Evolutionary conservation across 306 rosid species (phyloP), one percentile per base, ranked within the genome.

Genomic region (Dicorynia guianensis): DNA sequence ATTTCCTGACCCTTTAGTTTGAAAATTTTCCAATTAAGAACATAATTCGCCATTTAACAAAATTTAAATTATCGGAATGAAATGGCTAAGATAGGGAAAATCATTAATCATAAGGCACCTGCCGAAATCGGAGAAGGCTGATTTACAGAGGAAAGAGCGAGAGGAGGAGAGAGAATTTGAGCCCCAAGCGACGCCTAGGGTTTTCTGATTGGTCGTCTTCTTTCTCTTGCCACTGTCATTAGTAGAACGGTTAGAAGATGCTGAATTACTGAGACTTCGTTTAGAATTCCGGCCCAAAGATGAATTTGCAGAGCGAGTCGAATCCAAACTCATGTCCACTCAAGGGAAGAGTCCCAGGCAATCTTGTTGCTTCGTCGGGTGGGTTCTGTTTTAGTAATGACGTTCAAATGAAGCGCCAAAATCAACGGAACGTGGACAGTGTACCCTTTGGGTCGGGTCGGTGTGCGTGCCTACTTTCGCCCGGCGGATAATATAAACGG

Each of bases 101-200:
- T n/a, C 3, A 36, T 34, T 18, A 4, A 49, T 5, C 35, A 14
- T 4, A 65, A 19, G 15, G 4, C 40, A 85, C 98, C 96, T 91
- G 73, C 88, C 85, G 49, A 94, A 81, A 78, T 83, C 87, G 55
- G 96, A 74, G 88, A 86, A 94, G 4, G 96, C 84, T 11, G 97
- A 67, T 46, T 86, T 89, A 15, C 83, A 81, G 56, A 76, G 78
- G 62, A 93, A 89, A 38, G 85, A 81, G 72, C 85, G 87, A 79
- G 91, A 82, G 53, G 90, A 76, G 1, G 96, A 81, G 72, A 33
- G 71, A 40, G 93, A 86, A 77, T 80, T 91, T 56, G 97, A 73
- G 70, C 96, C 93, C 97, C 96, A 88, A 54, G 88, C 83, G 13
- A 80, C 92, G 65, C 97, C 95, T 79, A 92, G 89, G 89, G 93